These are phyloP conservation scores for Creolimax fragrantissima DNA, from an alignment of 78 protist species.

Conservation along the genomic window DNA sequence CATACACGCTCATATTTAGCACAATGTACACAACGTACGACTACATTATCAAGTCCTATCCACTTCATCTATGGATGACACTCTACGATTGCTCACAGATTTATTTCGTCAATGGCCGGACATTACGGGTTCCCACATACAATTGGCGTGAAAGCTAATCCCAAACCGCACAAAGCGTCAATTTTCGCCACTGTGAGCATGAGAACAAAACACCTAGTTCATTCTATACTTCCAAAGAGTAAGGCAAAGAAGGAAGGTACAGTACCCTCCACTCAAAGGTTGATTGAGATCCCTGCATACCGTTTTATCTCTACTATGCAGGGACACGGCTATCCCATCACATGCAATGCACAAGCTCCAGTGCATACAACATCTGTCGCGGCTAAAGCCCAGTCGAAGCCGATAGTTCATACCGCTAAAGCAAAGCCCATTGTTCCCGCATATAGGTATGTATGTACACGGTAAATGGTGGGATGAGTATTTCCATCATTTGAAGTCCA, in stretches of 20 bases:
- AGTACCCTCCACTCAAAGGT: background rate
- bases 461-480: too few relatives aligned
- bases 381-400: background rate
- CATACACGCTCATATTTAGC: too few relatives aligned
- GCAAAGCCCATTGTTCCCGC: too few relatives aligned
- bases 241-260: background rate
- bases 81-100: background rate
- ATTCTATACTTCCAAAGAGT: background rate
- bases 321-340: background rate
- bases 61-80: too few relatives aligned
- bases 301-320: background rate
- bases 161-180: background rate
- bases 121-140: background rate
- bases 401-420: too few relatives aligned
- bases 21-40: too few relatives aligned
- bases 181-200: background rate
- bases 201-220: background rate
- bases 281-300: background rate
- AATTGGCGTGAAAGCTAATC: background rate
- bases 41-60: too few relatives aligned
- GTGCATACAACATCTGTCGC: background rate
- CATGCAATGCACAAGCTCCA: background rate
- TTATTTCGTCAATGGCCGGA: background rate
- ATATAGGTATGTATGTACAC: background rate
- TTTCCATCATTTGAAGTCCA: too few relatives aligned